phyloP scores from a whole-genome alignment of 345 rosid genomes.

The Hibiscus mutabilis region DNA sequence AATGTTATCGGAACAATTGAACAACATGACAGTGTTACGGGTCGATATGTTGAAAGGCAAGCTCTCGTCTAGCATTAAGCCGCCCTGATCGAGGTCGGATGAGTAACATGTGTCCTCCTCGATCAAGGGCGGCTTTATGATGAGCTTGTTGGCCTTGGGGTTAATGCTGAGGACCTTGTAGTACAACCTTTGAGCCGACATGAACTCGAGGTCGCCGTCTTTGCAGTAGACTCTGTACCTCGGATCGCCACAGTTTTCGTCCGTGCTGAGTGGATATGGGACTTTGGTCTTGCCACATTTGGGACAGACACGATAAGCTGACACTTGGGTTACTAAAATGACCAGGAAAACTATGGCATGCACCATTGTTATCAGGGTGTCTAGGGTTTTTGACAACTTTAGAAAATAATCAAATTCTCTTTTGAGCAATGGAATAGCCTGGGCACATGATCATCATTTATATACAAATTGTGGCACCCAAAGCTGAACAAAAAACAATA shows the following conservation, averaged over 20 bases:
- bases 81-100: conserved; percentile 43
- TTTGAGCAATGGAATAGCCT: conserved; percentile 7
- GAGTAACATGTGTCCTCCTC: conserved; percentile 30
- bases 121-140: conserved; percentile 38
- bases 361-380: conserved; percentile 19
- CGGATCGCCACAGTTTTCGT: conserved; percentile 21
- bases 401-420: not conserved
- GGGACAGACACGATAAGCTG: conserved; percentile 33
- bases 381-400: not conserved
- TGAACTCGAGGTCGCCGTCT: conserved; percentile 29
- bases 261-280: conserved; percentile 55
- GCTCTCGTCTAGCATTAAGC: conserved; percentile 37
- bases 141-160: conserved; percentile 27
- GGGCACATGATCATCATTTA: conserved; percentile 16
- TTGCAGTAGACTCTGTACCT: conserved; percentile 22
- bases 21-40: conserved; percentile 49
- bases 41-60: conserved; percentile 51
- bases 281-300: conserved; percentile 45
- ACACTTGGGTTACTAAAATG: conserved; percentile 22
- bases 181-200: conserved; percentile 31
- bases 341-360: conserved; percentile 15
- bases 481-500: not conserved
- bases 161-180: conserved; percentile 44
- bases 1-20: conserved; percentile 40
- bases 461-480: conserved; percentile 5